Evolutionary conservation across 176 grass and related monocot species (phyloP).

Genomic region (Poa pratensis): DNA sequence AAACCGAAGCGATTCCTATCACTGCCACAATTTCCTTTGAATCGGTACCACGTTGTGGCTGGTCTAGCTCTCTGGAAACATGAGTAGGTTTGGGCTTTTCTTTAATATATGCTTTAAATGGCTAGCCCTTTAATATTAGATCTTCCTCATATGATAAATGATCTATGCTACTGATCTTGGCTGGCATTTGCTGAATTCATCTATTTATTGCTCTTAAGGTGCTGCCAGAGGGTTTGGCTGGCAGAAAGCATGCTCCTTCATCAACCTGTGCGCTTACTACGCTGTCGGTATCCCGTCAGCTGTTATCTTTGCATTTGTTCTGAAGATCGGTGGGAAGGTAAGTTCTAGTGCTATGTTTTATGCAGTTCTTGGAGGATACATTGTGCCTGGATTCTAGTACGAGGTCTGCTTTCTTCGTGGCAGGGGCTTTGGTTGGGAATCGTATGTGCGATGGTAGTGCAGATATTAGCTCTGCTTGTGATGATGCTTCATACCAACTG

Average conservation of each 20-base stretch:
- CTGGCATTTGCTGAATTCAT: neutral
- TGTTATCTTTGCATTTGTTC: constrained; percentile 74
- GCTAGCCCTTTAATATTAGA: neutral
- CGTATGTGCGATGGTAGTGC: constrained; percentile 79
- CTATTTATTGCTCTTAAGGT: constrained; percentile 52
- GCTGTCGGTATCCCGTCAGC: constrained; percentile 77
- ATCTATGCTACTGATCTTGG: neutral
- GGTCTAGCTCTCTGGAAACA: neutral
- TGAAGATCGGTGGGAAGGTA: constrained; percentile 78
- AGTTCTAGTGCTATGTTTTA: neutral
- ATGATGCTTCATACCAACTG: constrained; percentile 73
- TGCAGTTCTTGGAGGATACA: constrained; percentile 6
- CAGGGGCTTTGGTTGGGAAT: constrained; percentile 94
- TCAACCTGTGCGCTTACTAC: constrained; percentile 89
- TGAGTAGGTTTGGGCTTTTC: neutral
- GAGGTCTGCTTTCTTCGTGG: neutral
- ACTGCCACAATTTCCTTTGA: too few species aligned
- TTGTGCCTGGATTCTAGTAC: constrained; percentile 10
- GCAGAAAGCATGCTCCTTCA: constrained; percentile 84
- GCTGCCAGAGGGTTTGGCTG: constrained; percentile 88
- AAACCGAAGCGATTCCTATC: too few species aligned
- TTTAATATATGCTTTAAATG: neutral
- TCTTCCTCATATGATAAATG: neutral
- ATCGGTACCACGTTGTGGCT: too few species aligned
- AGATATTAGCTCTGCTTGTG: constrained; percentile 62